Evolutionary conservation across 352 stramenopile genomes (phyloP).

Genomic region (Phytophthora multivora): DNA sequence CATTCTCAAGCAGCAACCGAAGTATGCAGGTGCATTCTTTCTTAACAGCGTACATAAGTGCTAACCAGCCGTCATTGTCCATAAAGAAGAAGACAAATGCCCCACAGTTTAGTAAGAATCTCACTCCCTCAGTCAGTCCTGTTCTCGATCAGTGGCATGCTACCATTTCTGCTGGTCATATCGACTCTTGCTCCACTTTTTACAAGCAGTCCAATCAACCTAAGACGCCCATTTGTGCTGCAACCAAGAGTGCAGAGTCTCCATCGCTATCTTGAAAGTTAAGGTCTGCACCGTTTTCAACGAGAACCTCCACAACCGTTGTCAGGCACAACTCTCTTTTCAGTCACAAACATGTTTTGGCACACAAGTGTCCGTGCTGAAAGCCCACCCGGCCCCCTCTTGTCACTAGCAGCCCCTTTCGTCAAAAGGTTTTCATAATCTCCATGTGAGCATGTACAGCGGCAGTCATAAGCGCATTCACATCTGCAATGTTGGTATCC

Average conservation of each 20-base stretch:
- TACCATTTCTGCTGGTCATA: not conserved
- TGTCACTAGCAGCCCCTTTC: not conserved
- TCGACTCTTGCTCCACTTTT: not conserved
- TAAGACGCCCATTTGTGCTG: not conserved
- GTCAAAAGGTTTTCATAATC: not conserved
- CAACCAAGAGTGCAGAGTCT: not conserved
- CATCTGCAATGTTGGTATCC: not conserved
- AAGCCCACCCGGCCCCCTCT: not conserved
- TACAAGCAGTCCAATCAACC: not conserved
- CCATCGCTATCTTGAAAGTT: not conserved
- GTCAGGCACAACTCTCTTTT: not conserved
- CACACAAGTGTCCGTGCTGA: not conserved
- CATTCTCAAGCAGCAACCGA: not conserved
- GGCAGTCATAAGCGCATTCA: not conserved
- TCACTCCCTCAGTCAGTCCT: too few relatives aligned
- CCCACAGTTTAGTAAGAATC: too few relatives aligned
- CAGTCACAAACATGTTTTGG: not conserved
- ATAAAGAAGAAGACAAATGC: too few relatives aligned
- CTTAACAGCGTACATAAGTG: too few relatives aligned
- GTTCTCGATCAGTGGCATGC: too few relatives aligned
- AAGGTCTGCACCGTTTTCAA: not conserved
- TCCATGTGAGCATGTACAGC: not conserved
- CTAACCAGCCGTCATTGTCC: too few relatives aligned
- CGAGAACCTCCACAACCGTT: not conserved
- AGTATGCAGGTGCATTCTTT: not conserved